phyloP scores from a whole-genome alignment of 257 asterid species.

The Solanum appendiculatum region DNA sequence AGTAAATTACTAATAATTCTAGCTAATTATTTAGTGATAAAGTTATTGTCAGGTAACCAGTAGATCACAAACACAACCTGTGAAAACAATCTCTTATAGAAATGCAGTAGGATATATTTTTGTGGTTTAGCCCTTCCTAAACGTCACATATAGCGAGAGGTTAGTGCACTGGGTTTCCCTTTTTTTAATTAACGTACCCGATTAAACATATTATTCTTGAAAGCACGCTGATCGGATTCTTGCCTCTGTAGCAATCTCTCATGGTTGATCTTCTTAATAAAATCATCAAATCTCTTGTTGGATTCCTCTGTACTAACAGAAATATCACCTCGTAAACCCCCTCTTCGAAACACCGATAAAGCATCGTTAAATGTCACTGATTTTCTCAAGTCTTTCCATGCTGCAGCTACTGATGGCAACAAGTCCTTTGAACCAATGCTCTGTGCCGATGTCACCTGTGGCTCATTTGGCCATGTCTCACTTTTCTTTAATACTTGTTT shows the following conservation, averaged over 20 bases:
- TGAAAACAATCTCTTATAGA: not conserved
- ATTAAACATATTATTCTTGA: not conserved
- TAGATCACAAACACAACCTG: too few relatives aligned
- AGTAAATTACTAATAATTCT: not conserved
- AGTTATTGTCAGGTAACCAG: too few relatives aligned
- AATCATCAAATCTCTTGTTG: not conserved
- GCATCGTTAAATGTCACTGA: constrained; percentile 49
- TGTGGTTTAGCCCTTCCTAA: not conserved
- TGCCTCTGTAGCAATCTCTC: not conserved
- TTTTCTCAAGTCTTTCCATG: constrained; percentile 37
- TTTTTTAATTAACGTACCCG: not conserved
- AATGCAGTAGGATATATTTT: not conserved
- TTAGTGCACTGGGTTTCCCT: not conserved
- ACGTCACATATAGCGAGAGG: not conserved
- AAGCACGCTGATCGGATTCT: constrained; percentile 5
- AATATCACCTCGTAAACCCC: constrained; percentile 1
- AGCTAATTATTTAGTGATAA: not conserved
- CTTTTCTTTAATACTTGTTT: constrained; percentile 27
- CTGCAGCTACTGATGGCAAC: constrained; percentile 15
- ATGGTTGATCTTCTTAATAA: not conserved
- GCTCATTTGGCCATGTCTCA: constrained; percentile 26
- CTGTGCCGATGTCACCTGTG: not conserved
- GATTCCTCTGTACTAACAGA: not conserved
- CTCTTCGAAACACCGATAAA: constrained; percentile 17
- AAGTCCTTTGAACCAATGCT: not conserved